phyloP scores from a whole-genome alignment of 2,329 filamentous ascomycete genomes.

The Clonostachys sp. region DNA sequence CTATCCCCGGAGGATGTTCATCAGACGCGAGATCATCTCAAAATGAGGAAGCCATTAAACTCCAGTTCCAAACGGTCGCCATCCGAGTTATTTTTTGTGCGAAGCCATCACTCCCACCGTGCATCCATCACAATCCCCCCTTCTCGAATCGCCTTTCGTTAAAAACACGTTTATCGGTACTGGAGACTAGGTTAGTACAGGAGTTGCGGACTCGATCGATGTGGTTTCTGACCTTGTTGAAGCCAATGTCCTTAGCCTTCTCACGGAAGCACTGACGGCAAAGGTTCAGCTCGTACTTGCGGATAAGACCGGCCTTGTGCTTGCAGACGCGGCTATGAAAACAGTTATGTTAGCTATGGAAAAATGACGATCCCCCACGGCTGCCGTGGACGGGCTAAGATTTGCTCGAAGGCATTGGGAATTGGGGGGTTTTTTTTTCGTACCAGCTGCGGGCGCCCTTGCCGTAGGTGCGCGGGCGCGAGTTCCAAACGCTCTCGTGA shows the following conservation, averaged over 20 bases:
- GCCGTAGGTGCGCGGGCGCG: constrained; percentile 93
- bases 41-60: constrained; percentile 40
- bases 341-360: constrained; percentile 17
- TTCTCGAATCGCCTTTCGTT: constrained; percentile 2
- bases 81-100: constrained; percentile 19
- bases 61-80: constrained; percentile 39
- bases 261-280: constrained; percentile 78
- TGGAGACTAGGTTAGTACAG: constrained; percentile 2
- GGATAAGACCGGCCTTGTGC: constrained; percentile 98
- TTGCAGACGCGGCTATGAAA: constrained; percentile 63
- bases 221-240: constrained; percentile 56
- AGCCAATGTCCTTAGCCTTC: constrained; percentile 69
- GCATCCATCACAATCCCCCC: constrained; percentile 2
- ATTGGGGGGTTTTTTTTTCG: constrained; percentile 30
- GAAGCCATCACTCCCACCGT: constrained; percentile 8
- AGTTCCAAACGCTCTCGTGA: constrained; percentile 98
- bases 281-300: constrained; percentile 97
- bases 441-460: constrained; percentile 95
- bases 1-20: constrained; percentile 35
- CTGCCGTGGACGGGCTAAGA: not conserved
- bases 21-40: constrained; percentile 34
- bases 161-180: constrained; percentile 15
- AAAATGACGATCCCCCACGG: not conserved
- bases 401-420: not conserved
- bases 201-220: not conserved